phyloP scores from a whole-genome alignment of 495 filamentous ascomycete genomes.

The Opeltia flavorubescens region DNA sequence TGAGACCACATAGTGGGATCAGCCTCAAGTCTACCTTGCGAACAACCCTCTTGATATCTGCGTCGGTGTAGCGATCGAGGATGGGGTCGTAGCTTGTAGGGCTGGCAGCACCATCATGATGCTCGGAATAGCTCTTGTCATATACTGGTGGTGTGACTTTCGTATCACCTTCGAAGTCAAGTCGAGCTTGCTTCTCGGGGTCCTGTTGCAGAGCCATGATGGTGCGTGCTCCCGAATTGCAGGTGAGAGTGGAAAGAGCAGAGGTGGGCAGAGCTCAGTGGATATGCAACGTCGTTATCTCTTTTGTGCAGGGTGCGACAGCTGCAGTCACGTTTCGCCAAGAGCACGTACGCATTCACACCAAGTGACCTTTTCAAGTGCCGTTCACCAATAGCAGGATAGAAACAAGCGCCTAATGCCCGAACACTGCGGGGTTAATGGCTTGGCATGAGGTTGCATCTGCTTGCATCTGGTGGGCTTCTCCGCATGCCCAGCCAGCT shows the following conservation, averaged over 20 bases:
- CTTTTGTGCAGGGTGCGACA: neutral
- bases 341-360: neutral
- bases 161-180: neutral
- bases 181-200: neutral
- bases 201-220: neutral
- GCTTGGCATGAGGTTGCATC: neutral
- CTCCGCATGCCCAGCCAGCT: constrained; percentile 1
- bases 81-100: neutral
- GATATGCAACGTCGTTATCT: neutral
- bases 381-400: neutral
- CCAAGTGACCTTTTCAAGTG: neutral
- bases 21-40: constrained; percentile 46
- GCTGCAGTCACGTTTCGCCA: constrained; percentile 1
- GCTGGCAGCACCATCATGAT: neutral
- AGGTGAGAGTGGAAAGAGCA: neutral
- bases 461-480: neutral
- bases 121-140: neutral
- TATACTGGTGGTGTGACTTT: neutral
- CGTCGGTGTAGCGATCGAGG: neutral
- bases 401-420: neutral
- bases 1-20: constrained; percentile 45
- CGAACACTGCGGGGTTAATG: constrained; percentile 1
- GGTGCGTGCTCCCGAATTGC: neutral
- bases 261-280: neutral
- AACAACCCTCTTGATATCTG: constrained; percentile 25